A percentile compares a stretch with the other conserved stretches of the same genome.
Evolutionary conservation across 2,329 filamentous ascomycete species (phyloP).

Genomic region (Metarhizium sp.): DNA sequence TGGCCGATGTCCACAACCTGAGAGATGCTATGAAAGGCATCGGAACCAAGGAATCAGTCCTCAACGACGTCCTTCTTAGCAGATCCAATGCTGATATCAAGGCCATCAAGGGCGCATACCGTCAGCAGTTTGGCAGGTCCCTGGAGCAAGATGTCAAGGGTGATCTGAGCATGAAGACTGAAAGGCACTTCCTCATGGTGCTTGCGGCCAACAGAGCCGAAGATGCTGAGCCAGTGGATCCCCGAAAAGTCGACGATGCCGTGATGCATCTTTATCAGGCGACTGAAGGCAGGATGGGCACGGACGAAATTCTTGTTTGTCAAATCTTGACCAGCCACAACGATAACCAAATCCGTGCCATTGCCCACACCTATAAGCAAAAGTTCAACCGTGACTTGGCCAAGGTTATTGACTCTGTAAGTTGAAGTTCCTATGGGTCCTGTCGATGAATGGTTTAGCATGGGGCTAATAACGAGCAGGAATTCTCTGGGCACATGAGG

Average conservation of each 20-base stretch:
- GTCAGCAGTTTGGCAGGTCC: conserved; percentile 52
- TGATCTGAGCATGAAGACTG: conserved; percentile 80
- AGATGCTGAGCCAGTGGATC: conserved; percentile 65
- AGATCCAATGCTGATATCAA: conserved; percentile 80
- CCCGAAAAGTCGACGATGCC: conserved; percentile 65
- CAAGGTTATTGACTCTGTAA: conserved; percentile 60
- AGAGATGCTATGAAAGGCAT: conserved; percentile 64
- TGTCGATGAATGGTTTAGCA: not conserved
- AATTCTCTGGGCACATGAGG: conserved; percentile 91
- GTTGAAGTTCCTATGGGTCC: conserved; percentile 9
- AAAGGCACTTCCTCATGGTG: conserved; percentile 76
- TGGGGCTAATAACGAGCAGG: conserved; percentile 26
- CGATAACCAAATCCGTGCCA: conserved; percentile 75
- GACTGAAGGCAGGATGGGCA: conserved; percentile 63
- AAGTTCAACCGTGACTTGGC: conserved; percentile 64
- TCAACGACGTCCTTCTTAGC: conserved; percentile 79
- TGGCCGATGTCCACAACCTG: conserved; percentile 63
- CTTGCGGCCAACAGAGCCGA: conserved; percentile 66
- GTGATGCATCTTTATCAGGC: conserved; percentile 69
- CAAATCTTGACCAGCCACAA: conserved; percentile 67
- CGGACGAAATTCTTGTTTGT: conserved; percentile 70
- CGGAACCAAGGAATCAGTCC: conserved; percentile 76
- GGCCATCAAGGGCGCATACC: conserved; percentile 76
- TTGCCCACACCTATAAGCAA: conserved; percentile 63
- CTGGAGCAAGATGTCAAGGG: conserved; percentile 65